These are phyloP conservation scores for Incumbomyces lentus DNA, from an alignment of 2,329 filamentous ascomycete species.

Conservation along the genomic window DNA sequence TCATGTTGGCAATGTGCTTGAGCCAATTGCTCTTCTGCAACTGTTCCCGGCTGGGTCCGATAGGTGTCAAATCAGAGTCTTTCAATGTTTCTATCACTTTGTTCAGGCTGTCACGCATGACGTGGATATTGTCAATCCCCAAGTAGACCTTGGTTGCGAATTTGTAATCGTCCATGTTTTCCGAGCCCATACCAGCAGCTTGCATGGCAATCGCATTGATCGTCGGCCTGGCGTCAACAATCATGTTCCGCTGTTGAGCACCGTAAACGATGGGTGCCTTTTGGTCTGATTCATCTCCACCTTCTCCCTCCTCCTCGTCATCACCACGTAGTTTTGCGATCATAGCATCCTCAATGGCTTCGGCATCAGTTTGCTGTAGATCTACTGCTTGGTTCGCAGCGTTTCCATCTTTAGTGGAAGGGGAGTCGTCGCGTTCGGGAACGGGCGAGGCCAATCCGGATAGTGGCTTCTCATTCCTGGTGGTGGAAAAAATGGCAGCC, in stretches of 20 bases:
- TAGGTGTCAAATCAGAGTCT: conserved; percentile 75
- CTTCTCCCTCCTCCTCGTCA: conserved; percentile 38
- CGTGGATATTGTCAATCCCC: conserved; percentile 96
- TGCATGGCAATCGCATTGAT: conserved; percentile 95
- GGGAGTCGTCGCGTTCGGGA: conserved; percentile 33
- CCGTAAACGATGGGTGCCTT: conserved; percentile 66
- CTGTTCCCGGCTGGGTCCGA: conserved; percentile 71
- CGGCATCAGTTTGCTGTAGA: conserved; percentile 49
- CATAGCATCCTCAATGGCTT: conserved; percentile 59
- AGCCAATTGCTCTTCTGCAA: conserved; percentile 82
- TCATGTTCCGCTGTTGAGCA: conserved; percentile 84
- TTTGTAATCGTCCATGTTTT: conserved; percentile 96
- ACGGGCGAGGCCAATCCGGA: conserved; percentile 27
- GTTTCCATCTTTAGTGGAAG: conserved; percentile 18
- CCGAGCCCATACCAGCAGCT: conserved; percentile 81
- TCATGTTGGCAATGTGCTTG: conserved; percentile 72
- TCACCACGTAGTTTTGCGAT: conserved; percentile 47
- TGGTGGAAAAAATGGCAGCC: conserved; percentile 79
- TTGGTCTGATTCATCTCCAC: conserved; percentile 9
- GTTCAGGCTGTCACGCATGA: conserved; percentile 85
- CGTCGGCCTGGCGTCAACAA: conserved; percentile 87
- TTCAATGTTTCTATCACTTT: conserved; percentile 84
- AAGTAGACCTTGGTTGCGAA: conserved; percentile 85
- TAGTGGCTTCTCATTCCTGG: conserved; percentile 36
- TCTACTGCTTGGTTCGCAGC: conserved; percentile 36